A percentile compares a stretch with the other conserved stretches of the same genome.
Conservation (phyloP, 768 basidiomycete genomes). For the Lepiota subincarnata region DNA sequence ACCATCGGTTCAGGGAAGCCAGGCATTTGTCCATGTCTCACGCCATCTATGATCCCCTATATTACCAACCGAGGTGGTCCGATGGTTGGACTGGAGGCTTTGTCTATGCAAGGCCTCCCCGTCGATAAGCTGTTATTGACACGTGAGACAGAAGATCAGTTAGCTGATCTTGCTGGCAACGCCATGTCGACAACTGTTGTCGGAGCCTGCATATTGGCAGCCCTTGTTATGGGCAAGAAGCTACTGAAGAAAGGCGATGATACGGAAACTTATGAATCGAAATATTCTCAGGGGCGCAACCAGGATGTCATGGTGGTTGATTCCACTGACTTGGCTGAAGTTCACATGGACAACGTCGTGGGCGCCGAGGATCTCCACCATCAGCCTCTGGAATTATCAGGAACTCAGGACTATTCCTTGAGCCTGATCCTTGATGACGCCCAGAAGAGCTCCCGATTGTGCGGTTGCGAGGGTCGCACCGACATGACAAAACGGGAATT, state of each 20-base stretch:
- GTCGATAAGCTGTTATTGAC: conserved; percentile 89
- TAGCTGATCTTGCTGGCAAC: conserved; percentile 93
- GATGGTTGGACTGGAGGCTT: conserved; percentile 88
- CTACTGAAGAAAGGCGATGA: conserved; percentile 68
- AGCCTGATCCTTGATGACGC: conserved; percentile 60
- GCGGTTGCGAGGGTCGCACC: conserved; percentile 86
- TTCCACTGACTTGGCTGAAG: conserved; percentile 45
- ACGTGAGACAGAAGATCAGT: conserved; percentile 88
- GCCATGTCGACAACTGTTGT: conserved; percentile 98
- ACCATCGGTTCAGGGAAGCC: conserved; percentile 75
- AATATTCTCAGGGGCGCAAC: conserved; percentile 35
- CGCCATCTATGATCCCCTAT: conserved; percentile 95
- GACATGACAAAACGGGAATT: conserved; percentile 67
- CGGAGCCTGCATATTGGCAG: conserved; percentile 82
- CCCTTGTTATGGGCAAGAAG: conserved; percentile 62
- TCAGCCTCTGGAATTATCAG: conserved; percentile 66
- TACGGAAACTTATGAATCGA: conserved; percentile 63
- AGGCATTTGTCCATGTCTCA: conserved; percentile 90
- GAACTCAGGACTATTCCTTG: conserved; percentile 43
- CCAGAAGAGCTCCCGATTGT: conserved; percentile 69
- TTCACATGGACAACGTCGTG: conserved; percentile 1
- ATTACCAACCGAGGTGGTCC: conserved; percentile 95
- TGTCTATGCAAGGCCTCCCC: conserved; percentile 92
- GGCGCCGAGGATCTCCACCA: conserved; percentile 54
- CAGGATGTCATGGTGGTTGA: conserved; percentile 25